These are phyloP conservation scores for Symmetrospora coprosmae DNA, from an alignment of 768 basidiomycete species.

Conservation along the genomic window DNA sequence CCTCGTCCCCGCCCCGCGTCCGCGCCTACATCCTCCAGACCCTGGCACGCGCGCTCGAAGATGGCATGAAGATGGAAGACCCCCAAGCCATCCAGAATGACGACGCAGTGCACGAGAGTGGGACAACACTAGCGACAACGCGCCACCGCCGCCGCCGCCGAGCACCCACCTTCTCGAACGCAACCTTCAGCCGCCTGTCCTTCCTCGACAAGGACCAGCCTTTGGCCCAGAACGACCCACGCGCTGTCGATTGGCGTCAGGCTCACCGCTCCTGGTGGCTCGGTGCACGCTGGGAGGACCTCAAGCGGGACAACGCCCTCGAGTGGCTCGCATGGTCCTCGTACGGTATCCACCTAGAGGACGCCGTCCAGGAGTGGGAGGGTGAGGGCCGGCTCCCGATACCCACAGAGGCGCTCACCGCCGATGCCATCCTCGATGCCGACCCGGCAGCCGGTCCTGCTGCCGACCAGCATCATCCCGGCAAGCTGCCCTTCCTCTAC, in stretches of 20 bases:
- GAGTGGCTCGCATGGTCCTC: constrained; percentile 33
- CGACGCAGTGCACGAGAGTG: not conserved
- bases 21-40: constrained; percentile 25
- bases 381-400: not conserved
- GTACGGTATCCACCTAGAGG: constrained; percentile 24
- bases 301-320: constrained; percentile 25
- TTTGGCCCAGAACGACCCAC: constrained; percentile 24
- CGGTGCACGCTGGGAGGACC: constrained; percentile 2
- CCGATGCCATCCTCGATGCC: constrained; percentile 16
- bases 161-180: constrained; percentile 5
- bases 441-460: too few relatives aligned
- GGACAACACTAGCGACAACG: not conserved
- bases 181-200: constrained; percentile 20
- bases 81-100: constrained; percentile 1
- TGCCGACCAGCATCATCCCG: constrained; percentile 16
- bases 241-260: constrained; percentile 30
- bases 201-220: constrained; percentile 18
- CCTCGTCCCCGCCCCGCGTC: constrained; percentile 16
- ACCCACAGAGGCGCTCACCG: not conserved
- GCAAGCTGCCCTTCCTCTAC: constrained; percentile 25
- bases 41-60: constrained; percentile 28
- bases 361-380: constrained; percentile 22
- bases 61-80: constrained; percentile 25
- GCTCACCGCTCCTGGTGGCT: constrained; percentile 28
- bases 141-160: not conserved